phyloP scores from a whole-genome alignment of 495 filamentous ascomycete genomes.

The Aspergillus biplanus region DNA sequence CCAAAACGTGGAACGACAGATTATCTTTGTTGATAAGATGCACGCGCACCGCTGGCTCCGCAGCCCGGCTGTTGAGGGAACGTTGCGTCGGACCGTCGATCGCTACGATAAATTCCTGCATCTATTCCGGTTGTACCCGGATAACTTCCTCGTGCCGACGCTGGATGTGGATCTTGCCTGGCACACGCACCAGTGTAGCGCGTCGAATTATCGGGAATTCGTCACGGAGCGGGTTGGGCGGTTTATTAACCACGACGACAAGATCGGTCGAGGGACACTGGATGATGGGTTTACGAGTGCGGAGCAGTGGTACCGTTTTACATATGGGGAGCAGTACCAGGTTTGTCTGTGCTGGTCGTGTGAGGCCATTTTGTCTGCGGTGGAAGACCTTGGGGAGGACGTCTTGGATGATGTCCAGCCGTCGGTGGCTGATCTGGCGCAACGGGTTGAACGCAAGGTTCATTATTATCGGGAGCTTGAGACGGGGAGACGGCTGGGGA shows the following conservation, averaged over 20 bases:
- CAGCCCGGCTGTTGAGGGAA: conserved; percentile 9
- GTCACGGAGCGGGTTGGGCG: conserved; percentile 3
- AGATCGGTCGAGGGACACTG: background rate
- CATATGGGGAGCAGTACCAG: background rate
- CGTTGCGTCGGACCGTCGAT: background rate
- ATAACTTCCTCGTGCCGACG: conserved; percentile 4
- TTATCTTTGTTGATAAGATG: conserved; percentile 11
- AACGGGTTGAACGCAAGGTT: background rate
- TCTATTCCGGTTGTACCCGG: conserved; percentile 8
- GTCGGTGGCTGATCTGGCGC: background rate
- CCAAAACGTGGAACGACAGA: background rate
- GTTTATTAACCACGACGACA: conserved; percentile 14
- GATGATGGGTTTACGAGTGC: background rate
- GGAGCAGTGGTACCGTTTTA: background rate
- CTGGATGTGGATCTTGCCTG: conserved; percentile 14
- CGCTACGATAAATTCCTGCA: conserved; percentile 6
- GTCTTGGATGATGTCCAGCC: background rate
- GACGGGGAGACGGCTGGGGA: background rate
- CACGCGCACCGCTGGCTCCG: conserved; percentile 9
- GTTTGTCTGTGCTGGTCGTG: conserved; percentile 10
- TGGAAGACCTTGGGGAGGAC: background rate
- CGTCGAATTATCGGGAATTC: background rate
- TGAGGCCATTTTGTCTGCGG: conserved; percentile 7
- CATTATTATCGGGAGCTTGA: conserved; percentile 1
- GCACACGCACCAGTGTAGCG: conserved; percentile 17